phyloP scores from a whole-genome alignment of 441 rosid species.

The Cnidoscolus chayamansa region DNA sequence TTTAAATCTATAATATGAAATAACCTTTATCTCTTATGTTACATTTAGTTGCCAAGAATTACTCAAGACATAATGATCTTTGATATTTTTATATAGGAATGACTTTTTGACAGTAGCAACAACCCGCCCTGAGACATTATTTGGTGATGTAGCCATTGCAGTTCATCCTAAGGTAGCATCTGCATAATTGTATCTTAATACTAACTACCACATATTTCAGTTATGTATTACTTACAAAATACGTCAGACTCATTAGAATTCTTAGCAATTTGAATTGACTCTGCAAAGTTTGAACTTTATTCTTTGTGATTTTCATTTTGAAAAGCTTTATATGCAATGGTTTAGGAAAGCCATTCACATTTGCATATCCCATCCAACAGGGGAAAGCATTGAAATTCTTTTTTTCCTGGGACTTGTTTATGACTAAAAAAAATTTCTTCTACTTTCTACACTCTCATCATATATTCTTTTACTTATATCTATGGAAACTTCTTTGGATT shows the following conservation, averaged over 20 bases:
- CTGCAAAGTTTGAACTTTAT: not conserved
- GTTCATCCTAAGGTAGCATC: conserved; percentile 72
- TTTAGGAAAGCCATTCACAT: not conserved
- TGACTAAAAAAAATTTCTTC: not conserved
- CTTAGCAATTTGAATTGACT: not conserved
- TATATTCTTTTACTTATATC: not conserved
- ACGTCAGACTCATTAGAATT: not conserved
- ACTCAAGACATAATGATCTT: not conserved
- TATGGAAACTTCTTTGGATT: conserved; percentile 7
- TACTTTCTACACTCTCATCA: not conserved
- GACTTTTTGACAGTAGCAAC: conserved; percentile 92
- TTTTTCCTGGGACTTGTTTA: not conserved
- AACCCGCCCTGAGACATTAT: conserved; percentile 95
- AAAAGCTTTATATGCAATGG: not conserved
- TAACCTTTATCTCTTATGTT: not conserved
- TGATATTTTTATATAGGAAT: conserved; percentile 47
- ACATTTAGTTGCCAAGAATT: not conserved
- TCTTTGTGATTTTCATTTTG: conserved; percentile 4
- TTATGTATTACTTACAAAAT: not conserved
- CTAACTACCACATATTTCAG: not conserved
- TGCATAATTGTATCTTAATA: not conserved
- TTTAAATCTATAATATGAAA: not conserved
- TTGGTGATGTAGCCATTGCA: conserved; percentile 95
- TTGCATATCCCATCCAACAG: not conserved
- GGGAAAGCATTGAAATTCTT: not conserved